Percentiles rank a stretch among this genome's conserved stretches.
phyloP scores from a whole-genome alignment of 2,329 filamentous ascomycete species.

The Mycosphaerelloides madeirae region DNA sequence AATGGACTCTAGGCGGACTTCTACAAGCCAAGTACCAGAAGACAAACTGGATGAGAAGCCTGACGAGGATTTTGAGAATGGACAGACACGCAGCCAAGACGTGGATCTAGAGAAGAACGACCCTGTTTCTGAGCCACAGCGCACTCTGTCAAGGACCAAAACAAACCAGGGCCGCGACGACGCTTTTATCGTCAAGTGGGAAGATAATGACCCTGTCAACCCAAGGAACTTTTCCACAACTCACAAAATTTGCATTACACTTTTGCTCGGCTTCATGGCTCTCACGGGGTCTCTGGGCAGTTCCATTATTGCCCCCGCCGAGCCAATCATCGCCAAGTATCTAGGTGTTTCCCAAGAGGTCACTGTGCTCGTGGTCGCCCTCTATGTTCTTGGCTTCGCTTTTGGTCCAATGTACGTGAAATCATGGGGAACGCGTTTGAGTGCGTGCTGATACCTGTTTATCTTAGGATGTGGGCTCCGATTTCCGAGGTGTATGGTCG shows the following conservation, averaged over 20 bases:
- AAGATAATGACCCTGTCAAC: slow-evolving; percentile 38
- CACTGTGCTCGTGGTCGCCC: slow-evolving; percentile 43
- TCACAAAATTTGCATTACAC: slow-evolving; percentile 47
- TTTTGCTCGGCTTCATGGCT: slow-evolving; percentile 48
- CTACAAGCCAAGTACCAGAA: not conserved
- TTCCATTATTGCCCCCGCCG: slow-evolving; percentile 49
- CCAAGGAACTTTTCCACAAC: slow-evolving; percentile 44
- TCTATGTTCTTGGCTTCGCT: slow-evolving; percentile 45
- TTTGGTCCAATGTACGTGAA: slow-evolving; percentile 40
- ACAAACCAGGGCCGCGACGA: slow-evolving; percentile 1
- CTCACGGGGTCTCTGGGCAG: slow-evolving; percentile 35
- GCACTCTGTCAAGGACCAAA: too few relatives aligned
- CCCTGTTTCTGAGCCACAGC: not conserved
- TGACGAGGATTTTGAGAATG: not conserved
- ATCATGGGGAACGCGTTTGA: too few relatives aligned
- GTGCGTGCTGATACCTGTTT: too few relatives aligned
- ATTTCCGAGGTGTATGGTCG: slow-evolving; percentile 38
- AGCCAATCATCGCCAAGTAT: slow-evolving; percentile 40
- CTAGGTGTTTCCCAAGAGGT: slow-evolving; percentile 41
- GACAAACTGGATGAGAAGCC: not conserved
- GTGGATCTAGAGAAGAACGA: slow-evolving; percentile 16
- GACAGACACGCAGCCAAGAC: not conserved
- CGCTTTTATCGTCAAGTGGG: slow-evolving; percentile 28
- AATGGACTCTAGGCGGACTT: not conserved
- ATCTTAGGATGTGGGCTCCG: slow-evolving; percentile 18